A percentile compares a stretch with the other conserved stretches of the same genome.
Conservation (phyloP, 768 basidiomycete species). For the Leucosporidium creatinivorum region DNA sequence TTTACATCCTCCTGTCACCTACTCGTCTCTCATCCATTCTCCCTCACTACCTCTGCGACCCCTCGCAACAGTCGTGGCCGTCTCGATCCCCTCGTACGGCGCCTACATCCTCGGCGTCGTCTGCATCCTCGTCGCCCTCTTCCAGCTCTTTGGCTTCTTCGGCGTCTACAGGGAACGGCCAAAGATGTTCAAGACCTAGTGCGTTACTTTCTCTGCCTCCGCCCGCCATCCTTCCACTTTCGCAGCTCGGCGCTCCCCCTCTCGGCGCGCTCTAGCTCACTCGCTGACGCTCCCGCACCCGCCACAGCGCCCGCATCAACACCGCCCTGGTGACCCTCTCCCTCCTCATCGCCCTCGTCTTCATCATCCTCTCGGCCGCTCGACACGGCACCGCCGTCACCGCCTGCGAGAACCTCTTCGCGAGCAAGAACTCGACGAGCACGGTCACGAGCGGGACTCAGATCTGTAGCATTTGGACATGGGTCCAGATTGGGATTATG, state of each 20-base stretch:
- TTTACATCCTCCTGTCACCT: not conserved
- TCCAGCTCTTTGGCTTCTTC: slow-evolving; percentile 77
- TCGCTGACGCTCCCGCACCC: slow-evolving; percentile 40
- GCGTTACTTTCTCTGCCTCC: not conserved
- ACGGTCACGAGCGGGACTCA: slow-evolving; percentile 52
- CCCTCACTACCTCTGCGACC: too few species aligned
- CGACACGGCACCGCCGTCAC: slow-evolving; percentile 65
- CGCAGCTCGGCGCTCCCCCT: not conserved
- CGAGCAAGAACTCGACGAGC: slow-evolving; percentile 31
- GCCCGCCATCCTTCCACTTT: too few species aligned
- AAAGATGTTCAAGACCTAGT: slow-evolving; percentile 32
- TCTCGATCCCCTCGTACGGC: slow-evolving; percentile 72
- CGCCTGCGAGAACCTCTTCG: slow-evolving; percentile 49
- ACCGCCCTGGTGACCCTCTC: slow-evolving; percentile 47
- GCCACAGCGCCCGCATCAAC: slow-evolving; percentile 62
- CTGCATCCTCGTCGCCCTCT: slow-evolving; percentile 64
- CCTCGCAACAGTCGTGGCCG: slow-evolving; percentile 58
- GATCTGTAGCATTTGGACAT: slow-evolving; percentile 82
- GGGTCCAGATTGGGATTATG: slow-evolving; percentile 90
- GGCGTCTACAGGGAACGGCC: slow-evolving; percentile 65
- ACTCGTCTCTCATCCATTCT: not conserved
- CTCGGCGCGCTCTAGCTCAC: slow-evolving; percentile 38
- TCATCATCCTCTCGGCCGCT: slow-evolving; percentile 71
- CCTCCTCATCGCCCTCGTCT: slow-evolving; percentile 70
- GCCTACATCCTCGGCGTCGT: slow-evolving; percentile 64